Percentiles rank a stretch among this genome's conserved stretches.
These are phyloP conservation scores for Pseudocercospora fijiensis DNA, from an alignment of 2,329 filamentous ascomycete genomes.

Conservation along the genomic window DNA sequence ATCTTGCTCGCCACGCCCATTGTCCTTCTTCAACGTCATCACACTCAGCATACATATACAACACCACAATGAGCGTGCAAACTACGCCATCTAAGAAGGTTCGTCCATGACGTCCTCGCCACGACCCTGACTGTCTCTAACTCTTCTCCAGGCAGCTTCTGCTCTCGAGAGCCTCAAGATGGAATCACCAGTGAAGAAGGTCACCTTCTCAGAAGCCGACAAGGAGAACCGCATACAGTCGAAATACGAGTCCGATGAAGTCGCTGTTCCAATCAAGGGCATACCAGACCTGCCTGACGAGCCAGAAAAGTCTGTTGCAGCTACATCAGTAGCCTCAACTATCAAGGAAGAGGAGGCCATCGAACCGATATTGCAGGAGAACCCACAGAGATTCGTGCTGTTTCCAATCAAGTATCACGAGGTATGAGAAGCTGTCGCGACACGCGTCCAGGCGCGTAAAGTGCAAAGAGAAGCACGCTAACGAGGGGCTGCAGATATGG, in stretches of 20 bases:
- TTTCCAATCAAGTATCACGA: slow-evolving; percentile 99
- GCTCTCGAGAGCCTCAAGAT: slow-evolving; percentile 88
- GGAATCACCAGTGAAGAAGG: slow-evolving; percentile 89
- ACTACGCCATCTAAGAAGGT: slow-evolving; percentile 74
- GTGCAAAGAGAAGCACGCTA: slow-evolving; percentile 26
- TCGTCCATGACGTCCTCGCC: slow-evolving; percentile 46
- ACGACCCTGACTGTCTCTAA: slow-evolving; percentile 43
- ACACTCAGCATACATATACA: slow-evolving; percentile 21
- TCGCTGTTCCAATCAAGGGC: slow-evolving; percentile 57
- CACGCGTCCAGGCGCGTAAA: slow-evolving; percentile 61
- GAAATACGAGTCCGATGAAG: slow-evolving; percentile 49
- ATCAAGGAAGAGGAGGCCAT: slow-evolving; percentile 68
- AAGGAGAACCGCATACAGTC: slow-evolving; percentile 73
- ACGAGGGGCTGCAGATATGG: slow-evolving; percentile 72
- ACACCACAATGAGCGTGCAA: slow-evolving; percentile 57
- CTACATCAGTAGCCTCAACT: slow-evolving; percentile 51
- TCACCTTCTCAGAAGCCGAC: slow-evolving; percentile 68
- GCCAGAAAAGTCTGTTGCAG: slow-evolving; percentile 31
- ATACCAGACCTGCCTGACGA: slow-evolving; percentile 47
- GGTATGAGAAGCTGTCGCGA: slow-evolving; percentile 62
- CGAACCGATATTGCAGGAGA: slow-evolving; percentile 92
- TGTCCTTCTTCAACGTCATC: slow-evolving; percentile 16
- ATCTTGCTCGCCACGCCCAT: slow-evolving; percentile 18
- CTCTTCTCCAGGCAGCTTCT: slow-evolving; percentile 68
- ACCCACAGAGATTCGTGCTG: slow-evolving; percentile 91